Evolutionary conservation across 257 asterid genomes (phyloP), one percentile per base, ranked within the genome.

Genomic region (Paulownia fortunei): DNA sequence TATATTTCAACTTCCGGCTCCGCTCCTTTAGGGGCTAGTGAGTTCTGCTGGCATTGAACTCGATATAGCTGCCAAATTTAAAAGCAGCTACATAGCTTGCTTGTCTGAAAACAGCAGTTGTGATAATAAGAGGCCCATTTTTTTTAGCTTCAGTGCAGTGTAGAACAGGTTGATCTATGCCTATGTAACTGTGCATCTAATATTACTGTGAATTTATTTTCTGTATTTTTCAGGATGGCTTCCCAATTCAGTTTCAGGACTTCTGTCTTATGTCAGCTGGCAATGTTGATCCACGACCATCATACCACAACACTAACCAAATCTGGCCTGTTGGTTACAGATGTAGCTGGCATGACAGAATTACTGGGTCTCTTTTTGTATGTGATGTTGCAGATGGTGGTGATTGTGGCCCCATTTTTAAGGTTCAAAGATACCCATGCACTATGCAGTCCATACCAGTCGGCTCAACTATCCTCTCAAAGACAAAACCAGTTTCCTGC

Each of bases 281-380:
- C 56, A 84, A 73, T 63, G 67, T 96, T 76, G 98, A 96, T 85
- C 78, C 84, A 62, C 88, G 98, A 13, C 90, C 95, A 62, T 62
- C 97, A 62, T 96, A 96, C 82, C 96, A 88, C 80, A 89, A 46
- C 55, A 54, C 76, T 32, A 59, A 80, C 84, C 94, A 89, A 86
- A 90, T 96, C 55, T 96, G 97, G 93, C 99, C 99, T 62, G 88
- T 92, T 74, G 99, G 99, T 74, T 96, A 93, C 84, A 83, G 82
- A 85, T 87, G 90, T 76, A 86, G 92, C 92, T 96, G 99, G 99
- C 98, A 96, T 76, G 99, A 96, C 78, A 92, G 87, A 71, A 79
- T 92, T 52, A 90, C 99, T 1, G 98, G 98, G 76, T 96, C 99
- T 55, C 80, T 96, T 76, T 96, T 93, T 87, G 75, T 83, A 41